These are phyloP conservation scores for Agaricus sinodeliciosus DNA, from an alignment of 768 basidiomycete species.

Conservation along the genomic window DNA sequence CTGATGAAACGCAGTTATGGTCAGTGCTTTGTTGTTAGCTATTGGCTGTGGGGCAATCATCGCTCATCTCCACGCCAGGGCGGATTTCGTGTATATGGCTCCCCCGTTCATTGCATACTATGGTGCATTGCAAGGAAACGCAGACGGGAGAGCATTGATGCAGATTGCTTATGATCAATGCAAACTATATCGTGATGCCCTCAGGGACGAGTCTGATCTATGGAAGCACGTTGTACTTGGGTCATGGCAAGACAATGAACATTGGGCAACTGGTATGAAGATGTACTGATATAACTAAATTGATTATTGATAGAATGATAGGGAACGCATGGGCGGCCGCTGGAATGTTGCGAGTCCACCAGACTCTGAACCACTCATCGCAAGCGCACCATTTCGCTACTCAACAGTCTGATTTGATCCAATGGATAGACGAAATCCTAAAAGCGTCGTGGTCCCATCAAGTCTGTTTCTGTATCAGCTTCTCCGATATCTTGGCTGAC, in stretches of 20 bases:
- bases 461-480: slow-evolving; percentile 20
- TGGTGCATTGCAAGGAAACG: slow-evolving; percentile 39
- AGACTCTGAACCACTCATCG: slow-evolving; percentile 43
- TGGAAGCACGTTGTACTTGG: slow-evolving; percentile 55
- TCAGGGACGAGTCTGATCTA: slow-evolving; percentile 40
- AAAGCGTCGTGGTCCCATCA: slow-evolving; percentile 35
- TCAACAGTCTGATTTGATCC: slow-evolving; percentile 37
- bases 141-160: slow-evolving; percentile 28
- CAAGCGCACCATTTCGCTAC: slow-evolving; percentile 26
- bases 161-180: slow-evolving; percentile 50
- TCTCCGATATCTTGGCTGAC: neutral
- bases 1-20: slow-evolving; percentile 49
- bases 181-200: slow-evolving; percentile 46
- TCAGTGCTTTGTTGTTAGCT: slow-evolving; percentile 12
- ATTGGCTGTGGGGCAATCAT: neutral
- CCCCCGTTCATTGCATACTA: slow-evolving; percentile 65
- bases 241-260: slow-evolving; percentile 34
- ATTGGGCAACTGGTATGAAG: slow-evolving; percentile 50
- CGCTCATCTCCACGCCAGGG: slow-evolving; percentile 25
- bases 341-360: slow-evolving; percentile 54
- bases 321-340: slow-evolving; percentile 66
- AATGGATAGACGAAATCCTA: slow-evolving; percentile 52
- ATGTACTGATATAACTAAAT: neutral
- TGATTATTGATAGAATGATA: slow-evolving; percentile 10
- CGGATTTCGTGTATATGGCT: slow-evolving; percentile 56